Evolutionary conservation across 1,139 yeast genomes (phyloP).

Genomic region (Zhuliangozyma blackwelliae): DNA sequence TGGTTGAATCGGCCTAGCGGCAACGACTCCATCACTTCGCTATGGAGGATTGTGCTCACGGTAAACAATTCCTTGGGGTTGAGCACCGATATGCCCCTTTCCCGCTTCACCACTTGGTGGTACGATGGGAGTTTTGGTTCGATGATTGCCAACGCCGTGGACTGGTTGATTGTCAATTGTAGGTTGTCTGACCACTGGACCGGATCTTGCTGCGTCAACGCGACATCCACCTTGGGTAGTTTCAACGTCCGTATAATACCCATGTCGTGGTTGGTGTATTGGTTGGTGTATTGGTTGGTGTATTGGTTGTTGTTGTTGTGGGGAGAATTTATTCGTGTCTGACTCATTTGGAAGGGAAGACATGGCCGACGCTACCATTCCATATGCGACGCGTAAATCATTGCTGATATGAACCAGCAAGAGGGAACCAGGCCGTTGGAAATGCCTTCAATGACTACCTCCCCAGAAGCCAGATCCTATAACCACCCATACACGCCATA

Average conservation of each 20-base stretch:
- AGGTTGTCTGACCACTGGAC: slow-evolving; percentile 34
- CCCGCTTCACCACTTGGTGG: slow-evolving; percentile 20
- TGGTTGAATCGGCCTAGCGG: slow-evolving; percentile 29
- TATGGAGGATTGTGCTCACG: slow-evolving; percentile 22
- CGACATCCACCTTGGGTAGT: slow-evolving; percentile 20
- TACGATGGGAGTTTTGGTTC: slow-evolving; percentile 41
- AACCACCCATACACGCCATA: slow-evolving; percentile 83
- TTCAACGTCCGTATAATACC: slow-evolving; percentile 17
- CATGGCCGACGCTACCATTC: too few species aligned
- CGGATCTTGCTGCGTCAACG: slow-evolving; percentile 24
- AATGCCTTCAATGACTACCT: too few species aligned
- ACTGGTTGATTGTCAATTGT: slow-evolving; percentile 37
- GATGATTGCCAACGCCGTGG: slow-evolving; percentile 28
- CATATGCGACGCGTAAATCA: neutral
- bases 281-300: too few species aligned
- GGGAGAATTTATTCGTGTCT: neutral
- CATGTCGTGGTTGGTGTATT: slow-evolving; percentile 1
- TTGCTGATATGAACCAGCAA: too few species aligned
- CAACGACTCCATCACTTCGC: slow-evolving; percentile 24
- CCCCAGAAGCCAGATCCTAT: slow-evolving; percentile 20
- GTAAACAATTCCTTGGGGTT: slow-evolving; percentile 28
- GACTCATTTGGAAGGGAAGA: neutral
- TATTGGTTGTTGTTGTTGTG: neutral
- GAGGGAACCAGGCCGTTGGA: too few species aligned
- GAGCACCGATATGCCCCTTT: slow-evolving; percentile 13